Conservation (phyloP, 2,329 filamentous ascomycete species). For the Moelleriella libera region DNA sequence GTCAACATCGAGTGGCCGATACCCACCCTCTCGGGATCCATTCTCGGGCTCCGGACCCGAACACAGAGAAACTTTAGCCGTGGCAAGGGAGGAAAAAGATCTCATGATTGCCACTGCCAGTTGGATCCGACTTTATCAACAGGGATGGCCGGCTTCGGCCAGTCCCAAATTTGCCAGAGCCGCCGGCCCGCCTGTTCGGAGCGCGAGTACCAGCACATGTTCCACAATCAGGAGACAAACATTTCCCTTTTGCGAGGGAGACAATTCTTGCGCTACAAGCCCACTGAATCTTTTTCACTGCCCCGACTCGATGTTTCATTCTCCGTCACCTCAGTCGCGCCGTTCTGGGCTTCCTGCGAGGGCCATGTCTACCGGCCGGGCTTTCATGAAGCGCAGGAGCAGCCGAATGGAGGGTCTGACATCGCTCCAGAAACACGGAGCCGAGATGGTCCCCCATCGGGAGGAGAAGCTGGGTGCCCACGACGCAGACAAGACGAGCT, state of each 20-base stretch:
- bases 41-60: constrained; percentile 11
- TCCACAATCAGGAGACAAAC: constrained; percentile 5
- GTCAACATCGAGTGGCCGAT: constrained; percentile 31
- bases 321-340: not conserved
- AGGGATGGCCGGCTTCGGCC: constrained; percentile 18
- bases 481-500: constrained; percentile 1
- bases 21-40: constrained; percentile 24
- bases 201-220: constrained; percentile 3
- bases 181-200: constrained; percentile 11
- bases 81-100: constrained; percentile 18
- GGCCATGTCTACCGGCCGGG: constrained; percentile 11
- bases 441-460: not conserved
- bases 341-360: constrained; percentile 6
- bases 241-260: constrained; percentile 4
- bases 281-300: not conserved
- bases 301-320: not conserved
- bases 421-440: constrained; percentile 1
- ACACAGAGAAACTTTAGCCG: constrained; percentile 14
- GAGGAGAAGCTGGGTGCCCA: not conserved
- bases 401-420: constrained; percentile 3
- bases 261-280: constrained; percentile 3
- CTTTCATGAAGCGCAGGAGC: constrained; percentile 12
- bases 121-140: constrained; percentile 22
- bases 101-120: constrained; percentile 23
- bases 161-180: constrained; percentile 14